A percentile compares a stretch with the other conserved stretches of the same genome.
phyloP scores from a whole-genome alignment of 306 rosid genomes.

The Vicia villosa region DNA sequence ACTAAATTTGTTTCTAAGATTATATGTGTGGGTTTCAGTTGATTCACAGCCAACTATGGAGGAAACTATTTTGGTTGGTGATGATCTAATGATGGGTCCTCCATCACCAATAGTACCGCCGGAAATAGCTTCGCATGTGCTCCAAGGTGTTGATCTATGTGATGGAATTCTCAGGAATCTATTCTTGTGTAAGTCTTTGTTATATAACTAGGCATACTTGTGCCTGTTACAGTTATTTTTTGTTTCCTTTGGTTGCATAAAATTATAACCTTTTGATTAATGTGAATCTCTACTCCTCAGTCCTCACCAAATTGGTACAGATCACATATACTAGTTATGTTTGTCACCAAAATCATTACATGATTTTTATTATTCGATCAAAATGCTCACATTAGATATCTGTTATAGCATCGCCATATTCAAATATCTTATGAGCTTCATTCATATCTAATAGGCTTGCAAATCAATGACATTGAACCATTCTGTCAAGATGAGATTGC shows the following conservation, averaged over 20 bases:
- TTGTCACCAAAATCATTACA: no score
- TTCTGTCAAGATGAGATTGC: conserved; percentile 96
- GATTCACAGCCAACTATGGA: conserved; percentile 94
- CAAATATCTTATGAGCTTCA: conserved; percentile 20
- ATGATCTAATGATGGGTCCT: conserved; percentile 90
- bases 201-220: neutral
- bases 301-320: no score
- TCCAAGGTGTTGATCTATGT: conserved; percentile 83
- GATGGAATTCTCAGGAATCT: conserved; percentile 86
- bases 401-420: neutral
- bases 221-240: conserved; percentile 6
- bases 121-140: conserved; percentile 93
- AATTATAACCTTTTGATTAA: neutral
- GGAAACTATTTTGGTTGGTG: conserved; percentile 93
- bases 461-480: conserved; percentile 92
- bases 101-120: conserved; percentile 92
- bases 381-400: conserved; percentile 11
- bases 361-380: neutral
- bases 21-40: conserved; percentile 56
- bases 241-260: conserved; percentile 7
- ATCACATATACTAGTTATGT: no score
- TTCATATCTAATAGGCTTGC: conserved; percentile 69
- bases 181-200: conserved; percentile 67
- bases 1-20: conserved; percentile 3
- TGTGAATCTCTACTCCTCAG: no score